These are phyloP conservation scores for Juglanconis sp. DNA, from an alignment of 2,329 filamentous ascomycete genomes.

Conservation along the genomic window DNA sequence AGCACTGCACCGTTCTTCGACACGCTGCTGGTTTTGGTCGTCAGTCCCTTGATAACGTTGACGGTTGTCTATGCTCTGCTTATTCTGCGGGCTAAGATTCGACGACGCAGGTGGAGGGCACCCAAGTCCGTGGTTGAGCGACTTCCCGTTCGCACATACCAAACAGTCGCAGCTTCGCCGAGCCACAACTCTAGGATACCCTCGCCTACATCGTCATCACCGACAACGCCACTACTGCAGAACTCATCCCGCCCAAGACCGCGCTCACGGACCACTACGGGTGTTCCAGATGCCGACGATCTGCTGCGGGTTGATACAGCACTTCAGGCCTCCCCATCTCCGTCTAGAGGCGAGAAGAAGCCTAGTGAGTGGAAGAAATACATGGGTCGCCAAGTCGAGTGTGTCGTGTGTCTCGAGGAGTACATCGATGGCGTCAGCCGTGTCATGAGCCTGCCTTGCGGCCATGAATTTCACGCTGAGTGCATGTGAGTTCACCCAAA, in stretches of 20 bases:
- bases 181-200: constrained; percentile 55
- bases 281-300: constrained; percentile 50
- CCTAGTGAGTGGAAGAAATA: constrained; percentile 62
- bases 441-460: constrained; percentile 96
- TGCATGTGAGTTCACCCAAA: constrained; percentile 77
- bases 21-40: constrained; percentile 90
- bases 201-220: constrained; percentile 63
- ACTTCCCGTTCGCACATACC: constrained; percentile 92
- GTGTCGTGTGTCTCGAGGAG: constrained; percentile 94
- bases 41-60: constrained; percentile 87
- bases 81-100: constrained; percentile 81
- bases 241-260: constrained; percentile 50
- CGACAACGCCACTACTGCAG: constrained; percentile 77
- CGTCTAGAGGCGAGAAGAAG: constrained; percentile 44
- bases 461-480: constrained; percentile 94
- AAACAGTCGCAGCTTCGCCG: constrained; percentile 69
- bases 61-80: constrained; percentile 90
- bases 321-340: constrained; percentile 34
- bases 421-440: constrained; percentile 91
- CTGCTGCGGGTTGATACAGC: constrained; percentile 42
- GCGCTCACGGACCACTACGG: constrained; percentile 64
- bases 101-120: constrained; percentile 88
- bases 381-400: constrained; percentile 73
- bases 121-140: constrained; percentile 94
- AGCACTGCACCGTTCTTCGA: constrained; percentile 93